A percentile compares a stretch with the other conserved stretches of the same genome.
Conservation (phyloP, 2,329 filamentous ascomycete genomes). For the Venturia effusa region DNA sequence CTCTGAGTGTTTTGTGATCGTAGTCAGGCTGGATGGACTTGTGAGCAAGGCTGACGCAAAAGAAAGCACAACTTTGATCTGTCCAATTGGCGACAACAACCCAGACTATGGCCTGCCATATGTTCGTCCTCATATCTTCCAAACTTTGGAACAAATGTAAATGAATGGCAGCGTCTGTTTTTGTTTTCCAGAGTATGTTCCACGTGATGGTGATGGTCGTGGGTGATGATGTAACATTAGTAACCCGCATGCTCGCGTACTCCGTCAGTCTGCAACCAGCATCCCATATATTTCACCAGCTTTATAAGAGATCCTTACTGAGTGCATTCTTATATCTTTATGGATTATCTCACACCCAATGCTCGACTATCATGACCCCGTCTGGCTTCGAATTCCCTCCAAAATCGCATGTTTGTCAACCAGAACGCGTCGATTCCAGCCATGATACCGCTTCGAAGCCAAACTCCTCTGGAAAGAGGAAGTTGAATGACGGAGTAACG, state of each 20-base stretch:
- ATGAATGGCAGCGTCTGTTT: not conserved
- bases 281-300: not conserved
- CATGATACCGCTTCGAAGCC: not conserved
- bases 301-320: not conserved
- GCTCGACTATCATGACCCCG: not conserved
- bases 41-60: not conserved
- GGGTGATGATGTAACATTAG: not conserved
- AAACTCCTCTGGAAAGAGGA: not conserved
- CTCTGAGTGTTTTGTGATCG: not conserved
- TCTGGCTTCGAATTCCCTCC: not conserved
- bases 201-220: not conserved
- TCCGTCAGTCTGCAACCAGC: not conserved
- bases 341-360: constrained; percentile 1
- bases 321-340: constrained; percentile 3
- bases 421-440: not conserved
- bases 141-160: not conserved
- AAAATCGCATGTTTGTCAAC: not conserved
- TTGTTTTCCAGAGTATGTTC: not conserved
- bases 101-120: not conserved
- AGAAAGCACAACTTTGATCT: not conserved
- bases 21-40: not conserved
- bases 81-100: not conserved
- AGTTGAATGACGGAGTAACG: not conserved
- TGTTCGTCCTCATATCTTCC: not conserved
- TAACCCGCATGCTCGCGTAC: not conserved